Conservation (phyloP, 2,329 filamentous ascomycete genomes). For the Parasarocladium wereldwijsianum region DNA sequence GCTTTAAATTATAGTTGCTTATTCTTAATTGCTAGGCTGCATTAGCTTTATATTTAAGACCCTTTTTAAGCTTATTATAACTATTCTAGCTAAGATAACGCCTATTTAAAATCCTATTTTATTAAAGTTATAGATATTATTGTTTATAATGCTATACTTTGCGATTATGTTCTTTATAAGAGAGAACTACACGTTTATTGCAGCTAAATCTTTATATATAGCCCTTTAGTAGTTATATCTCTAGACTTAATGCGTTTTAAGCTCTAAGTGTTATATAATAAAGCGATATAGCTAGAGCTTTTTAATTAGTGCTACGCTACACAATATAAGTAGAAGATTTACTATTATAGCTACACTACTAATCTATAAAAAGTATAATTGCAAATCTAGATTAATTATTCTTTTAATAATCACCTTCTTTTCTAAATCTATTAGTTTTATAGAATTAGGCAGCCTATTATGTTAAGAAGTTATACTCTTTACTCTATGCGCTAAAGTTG, state of each 20-base stretch:
- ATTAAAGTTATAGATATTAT: too few relatives aligned
- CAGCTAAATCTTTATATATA: slow-evolving; percentile 3
- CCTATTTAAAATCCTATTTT: too few relatives aligned
- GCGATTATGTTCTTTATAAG: too few relatives aligned
- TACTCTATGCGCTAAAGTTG: not conserved
- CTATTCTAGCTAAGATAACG: too few relatives aligned
- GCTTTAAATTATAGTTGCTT: too few relatives aligned
- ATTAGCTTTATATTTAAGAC: too few relatives aligned
- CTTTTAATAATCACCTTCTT: slow-evolving; percentile 2
- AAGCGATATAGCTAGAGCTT: not conserved
- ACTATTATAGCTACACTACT: slow-evolving; percentile 1
- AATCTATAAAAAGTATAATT: not conserved
- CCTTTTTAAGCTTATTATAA: too few relatives aligned
- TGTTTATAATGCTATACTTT: too few relatives aligned
- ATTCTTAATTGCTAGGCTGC: too few relatives aligned
- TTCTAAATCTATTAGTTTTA: slow-evolving; percentile 1
- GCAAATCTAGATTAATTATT: not conserved
- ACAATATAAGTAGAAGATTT: slow-evolving; percentile 1
- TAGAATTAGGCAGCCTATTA: not conserved
- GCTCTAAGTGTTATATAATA: not conserved
- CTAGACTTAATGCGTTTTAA: not conserved
- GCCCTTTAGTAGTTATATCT: slow-evolving; percentile 1
- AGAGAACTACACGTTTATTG: slow-evolving; percentile 2
- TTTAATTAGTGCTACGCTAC: not conserved
- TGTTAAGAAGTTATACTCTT: not conserved